Evolutionary conservation across 78 protist species (phyloP).

Genomic region (Pirum gemmata): DNA sequence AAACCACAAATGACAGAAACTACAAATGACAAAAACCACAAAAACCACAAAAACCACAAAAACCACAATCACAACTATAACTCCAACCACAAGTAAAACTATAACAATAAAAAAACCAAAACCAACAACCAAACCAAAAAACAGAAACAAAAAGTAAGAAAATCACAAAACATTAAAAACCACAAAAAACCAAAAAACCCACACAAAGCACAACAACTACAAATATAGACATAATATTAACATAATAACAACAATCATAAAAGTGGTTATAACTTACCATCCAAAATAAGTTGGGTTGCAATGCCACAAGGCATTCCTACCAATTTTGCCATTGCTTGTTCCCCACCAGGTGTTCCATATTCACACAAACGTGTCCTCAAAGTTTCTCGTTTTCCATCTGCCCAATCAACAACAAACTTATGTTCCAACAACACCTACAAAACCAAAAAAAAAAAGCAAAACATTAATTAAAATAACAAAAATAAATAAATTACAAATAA

Average conservation of each 20-base stretch:
- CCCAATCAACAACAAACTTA: not conserved
- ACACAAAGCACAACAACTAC: not conserved
- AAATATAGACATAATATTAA: not conserved
- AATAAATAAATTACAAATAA: not conserved
- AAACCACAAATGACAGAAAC: too few species aligned
- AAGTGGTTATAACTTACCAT: constrained; percentile 23
- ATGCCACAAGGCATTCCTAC: constrained; percentile 56
- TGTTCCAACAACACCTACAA: too few species aligned
- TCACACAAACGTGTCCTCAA: constrained; percentile 12
- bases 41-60: too few species aligned
- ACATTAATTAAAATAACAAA: not conserved
- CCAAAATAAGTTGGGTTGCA: constrained; percentile 44
- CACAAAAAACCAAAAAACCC: not conserved
- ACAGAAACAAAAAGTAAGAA: not conserved
- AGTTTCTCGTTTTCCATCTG: not conserved
- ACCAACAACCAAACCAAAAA: not conserved
- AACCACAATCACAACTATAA: too few species aligned
- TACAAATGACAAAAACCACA: too few species aligned
- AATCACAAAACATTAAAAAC: not conserved
- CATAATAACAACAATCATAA: not conserved
- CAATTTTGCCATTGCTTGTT: constrained; percentile 53
- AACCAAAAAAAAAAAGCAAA: too few species aligned
- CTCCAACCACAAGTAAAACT: too few species aligned
- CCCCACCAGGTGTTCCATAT: constrained; percentile 53
- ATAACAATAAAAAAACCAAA: not conserved